phyloP scores from a whole-genome alignment of 1,284 basidiomycete species.

The Peniophora sp. region DNA sequence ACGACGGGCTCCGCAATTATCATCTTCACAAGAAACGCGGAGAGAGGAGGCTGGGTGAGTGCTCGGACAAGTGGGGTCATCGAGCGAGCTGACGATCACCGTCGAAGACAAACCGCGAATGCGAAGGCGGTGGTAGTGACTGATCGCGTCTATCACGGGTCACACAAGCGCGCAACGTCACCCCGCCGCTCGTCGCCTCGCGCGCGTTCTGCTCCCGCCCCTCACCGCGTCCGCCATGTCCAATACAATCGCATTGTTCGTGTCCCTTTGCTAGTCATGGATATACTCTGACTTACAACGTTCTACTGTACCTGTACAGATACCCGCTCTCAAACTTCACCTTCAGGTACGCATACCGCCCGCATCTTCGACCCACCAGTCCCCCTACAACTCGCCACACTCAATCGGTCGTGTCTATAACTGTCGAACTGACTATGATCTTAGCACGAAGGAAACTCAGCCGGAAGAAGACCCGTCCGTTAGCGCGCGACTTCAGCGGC shows the following conservation, averaged over 20 bases:
- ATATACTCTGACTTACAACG: too few relatives aligned
- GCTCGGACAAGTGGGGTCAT: too few relatives aligned
- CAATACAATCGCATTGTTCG: constrained; percentile 70
- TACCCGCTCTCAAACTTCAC: constrained; percentile 86
- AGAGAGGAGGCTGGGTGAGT: too few relatives aligned
- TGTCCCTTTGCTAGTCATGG: constrained; percentile 8
- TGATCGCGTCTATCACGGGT: constrained; percentile 5
- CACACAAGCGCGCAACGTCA: constrained; percentile 4
- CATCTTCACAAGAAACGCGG: too few relatives aligned
- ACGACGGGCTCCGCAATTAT: too few relatives aligned
- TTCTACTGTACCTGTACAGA: constrained; percentile 27
- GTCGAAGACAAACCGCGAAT: too few relatives aligned
- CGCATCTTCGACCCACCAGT: neutral
- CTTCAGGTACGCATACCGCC: constrained; percentile 47
- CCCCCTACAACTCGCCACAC: constrained; percentile 2
- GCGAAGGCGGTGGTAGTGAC: constrained; percentile 3
- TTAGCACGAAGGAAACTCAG: constrained; percentile 88
- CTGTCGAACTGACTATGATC: neutral
- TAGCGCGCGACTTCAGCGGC: constrained; percentile 77
- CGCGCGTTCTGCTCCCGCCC: constrained; percentile 4
- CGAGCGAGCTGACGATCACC: too few relatives aligned
- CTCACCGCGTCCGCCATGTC: constrained; percentile 39
- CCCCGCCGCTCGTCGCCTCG: constrained; percentile 2
- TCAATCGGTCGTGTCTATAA: neutral
- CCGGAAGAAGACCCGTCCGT: constrained; percentile 96